Evolutionary conservation across 2,329 filamentous ascomycete species (phyloP).

Genomic region (Aspergillus novofumigatus): DNA sequence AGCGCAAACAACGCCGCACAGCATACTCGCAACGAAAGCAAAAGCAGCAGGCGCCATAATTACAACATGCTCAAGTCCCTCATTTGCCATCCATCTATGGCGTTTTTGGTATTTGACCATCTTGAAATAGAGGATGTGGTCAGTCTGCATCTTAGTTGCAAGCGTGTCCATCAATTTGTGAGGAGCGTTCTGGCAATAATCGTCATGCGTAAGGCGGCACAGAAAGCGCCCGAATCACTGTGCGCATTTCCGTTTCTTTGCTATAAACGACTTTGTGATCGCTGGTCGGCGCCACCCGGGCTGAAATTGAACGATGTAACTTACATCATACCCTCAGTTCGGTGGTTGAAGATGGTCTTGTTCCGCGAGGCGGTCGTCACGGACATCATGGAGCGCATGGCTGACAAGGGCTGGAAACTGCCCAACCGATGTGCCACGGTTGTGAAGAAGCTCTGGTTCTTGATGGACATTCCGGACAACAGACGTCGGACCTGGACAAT

Average conservation of each 20-base stretch:
- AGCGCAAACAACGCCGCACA: background rate
- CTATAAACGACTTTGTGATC: conserved; percentile 54
- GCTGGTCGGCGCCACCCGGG: conserved; percentile 52
- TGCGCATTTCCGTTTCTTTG: conserved; percentile 58
- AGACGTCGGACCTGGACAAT: conserved; percentile 53
- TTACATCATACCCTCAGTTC: conserved; percentile 55
- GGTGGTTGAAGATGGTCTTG: conserved; percentile 65
- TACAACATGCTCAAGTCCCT: conserved; percentile 14
- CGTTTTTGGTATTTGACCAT: conserved; percentile 52
- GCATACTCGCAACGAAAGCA: background rate
- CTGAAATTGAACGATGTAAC: conserved; percentile 16
- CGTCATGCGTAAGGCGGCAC: conserved; percentile 52
- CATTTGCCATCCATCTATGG: conserved; percentile 43
- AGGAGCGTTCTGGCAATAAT: conserved; percentile 57
- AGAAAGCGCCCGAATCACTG: conserved; percentile 53
- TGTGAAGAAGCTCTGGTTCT: conserved; percentile 66
- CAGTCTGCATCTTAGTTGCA: conserved; percentile 61
- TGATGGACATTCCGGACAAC: conserved; percentile 64
- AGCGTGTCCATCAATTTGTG: conserved; percentile 58
- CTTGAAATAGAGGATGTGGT: conserved; percentile 57
- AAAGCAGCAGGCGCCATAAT: background rate
- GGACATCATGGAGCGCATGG: conserved; percentile 62
- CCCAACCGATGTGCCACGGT: conserved; percentile 46
- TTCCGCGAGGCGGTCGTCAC: conserved; percentile 53
- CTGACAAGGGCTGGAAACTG: conserved; percentile 54